phyloP scores from a whole-genome alignment of 2,329 filamentous ascomycete genomes.

The Trichophyton verrucosum region DNA sequence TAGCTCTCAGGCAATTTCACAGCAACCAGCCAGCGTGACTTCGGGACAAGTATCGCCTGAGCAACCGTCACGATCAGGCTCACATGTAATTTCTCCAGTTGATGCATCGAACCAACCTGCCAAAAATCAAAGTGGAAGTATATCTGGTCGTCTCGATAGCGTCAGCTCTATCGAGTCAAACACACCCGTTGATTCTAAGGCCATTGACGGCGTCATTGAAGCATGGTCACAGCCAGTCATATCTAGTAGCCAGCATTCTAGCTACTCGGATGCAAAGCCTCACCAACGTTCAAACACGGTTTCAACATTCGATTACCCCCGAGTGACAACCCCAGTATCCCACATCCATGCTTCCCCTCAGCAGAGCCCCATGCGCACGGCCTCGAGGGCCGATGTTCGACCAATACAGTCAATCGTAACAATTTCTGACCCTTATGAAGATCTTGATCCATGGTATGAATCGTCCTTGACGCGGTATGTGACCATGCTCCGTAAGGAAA shows the following conservation, averaged over 20 bases:
- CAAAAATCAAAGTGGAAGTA: neutral
- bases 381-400: constrained; percentile 6
- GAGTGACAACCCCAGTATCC: constrained; percentile 7
- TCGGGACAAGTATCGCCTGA: neutral
- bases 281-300: constrained; percentile 1
- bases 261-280: neutral
- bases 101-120: neutral
- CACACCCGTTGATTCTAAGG: constrained; percentile 17
- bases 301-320: constrained; percentile 8
- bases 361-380: neutral
- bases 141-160: constrained; percentile 20
- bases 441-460: constrained; percentile 46
- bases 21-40: neutral
- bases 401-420: constrained; percentile 12
- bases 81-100: neutral
- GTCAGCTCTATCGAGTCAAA: constrained; percentile 19
- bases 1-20: neutral
- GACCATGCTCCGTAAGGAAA: constrained; percentile 43
- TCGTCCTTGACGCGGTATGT: constrained; percentile 44
- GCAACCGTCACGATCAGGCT: neutral
- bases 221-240: constrained; percentile 30
- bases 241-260: neutral
- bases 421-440: constrained; percentile 37
- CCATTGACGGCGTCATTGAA: constrained; percentile 34
- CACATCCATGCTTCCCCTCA: constrained; percentile 7